Base-by-base conservation (phyloP, 352 stramenopile genomes). In the Pilasporangium apinafurcum region DNA sequence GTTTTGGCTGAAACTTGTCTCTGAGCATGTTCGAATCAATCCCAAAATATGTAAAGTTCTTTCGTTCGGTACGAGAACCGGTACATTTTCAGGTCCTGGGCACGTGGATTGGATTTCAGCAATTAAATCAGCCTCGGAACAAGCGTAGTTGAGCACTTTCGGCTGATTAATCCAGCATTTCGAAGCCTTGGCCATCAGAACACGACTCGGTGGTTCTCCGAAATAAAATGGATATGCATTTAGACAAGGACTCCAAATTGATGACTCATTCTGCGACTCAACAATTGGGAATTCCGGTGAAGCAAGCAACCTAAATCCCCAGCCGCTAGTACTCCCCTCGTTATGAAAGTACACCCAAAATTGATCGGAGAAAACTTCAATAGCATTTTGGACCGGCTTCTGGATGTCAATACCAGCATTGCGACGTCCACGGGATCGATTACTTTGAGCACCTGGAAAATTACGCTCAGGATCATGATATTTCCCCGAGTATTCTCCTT, bases 271-370 rank as follows among this genome's bases (percentile, higher is more conserved):
- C n/a, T 12, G 17, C 17, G 13, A 6, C 13, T 38, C 28, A 6
- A 28, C 43, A 3, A 30, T 33, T 16, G 51, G 28, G 20, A 79
- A 86, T 27, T 82, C 51, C 0, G 79, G 70, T 1, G 65, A 71
- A 8, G 68, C 75, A 3, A 83, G 34, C 8, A 88, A 51, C 3
- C 79, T 68, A 45, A 88, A 87, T 21, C 78, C 79, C 79, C 79
- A 92, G 6, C 60, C 59, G n/a, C 56, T 65, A 2, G 73, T 68
- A 5, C 52, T 58, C 5, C 59, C 62, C 43, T 72, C 67, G 18
- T 80, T 79, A 29, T 79, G 76, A 29, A 90, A 83, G 41, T 88
- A 85, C 9, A 91, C 68, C 30, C 89, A 51, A 56, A 87, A 86
- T 3, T 62, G 60, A 53, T 89, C 81, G 4, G 60, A 67, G 4